Conservation (phyloP, 2,329 filamentous ascomycete species). For the Phaeosphaeriaceae sp. region DNA sequence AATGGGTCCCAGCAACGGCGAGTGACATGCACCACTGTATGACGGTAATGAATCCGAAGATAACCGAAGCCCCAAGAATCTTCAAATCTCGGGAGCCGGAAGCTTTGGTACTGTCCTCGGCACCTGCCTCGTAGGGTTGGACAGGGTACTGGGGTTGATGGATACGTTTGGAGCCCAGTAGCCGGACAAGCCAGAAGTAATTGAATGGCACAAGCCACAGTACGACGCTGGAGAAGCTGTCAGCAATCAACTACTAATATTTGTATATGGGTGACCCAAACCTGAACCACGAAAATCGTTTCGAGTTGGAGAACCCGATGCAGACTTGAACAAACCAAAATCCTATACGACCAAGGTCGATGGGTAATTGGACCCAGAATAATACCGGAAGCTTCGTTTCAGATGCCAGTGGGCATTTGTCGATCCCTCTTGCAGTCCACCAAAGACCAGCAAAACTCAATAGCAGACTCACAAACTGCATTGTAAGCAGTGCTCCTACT, state of each 20-base stretch:
- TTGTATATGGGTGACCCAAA: not conserved
- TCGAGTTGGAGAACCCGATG: not conserved
- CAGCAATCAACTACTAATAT: not conserved
- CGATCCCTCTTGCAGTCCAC: not conserved
- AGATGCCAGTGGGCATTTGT: not conserved
- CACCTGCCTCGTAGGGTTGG: no score
- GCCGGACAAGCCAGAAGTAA: not conserved
- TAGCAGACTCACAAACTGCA: not conserved
- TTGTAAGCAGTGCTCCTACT: no score
- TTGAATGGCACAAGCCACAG: not conserved
- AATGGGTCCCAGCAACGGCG: no score
- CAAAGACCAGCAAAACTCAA: not conserved
- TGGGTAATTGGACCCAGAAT: not conserved
- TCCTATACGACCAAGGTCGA: not conserved
- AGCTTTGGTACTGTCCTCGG: no score
- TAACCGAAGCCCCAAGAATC: no score
- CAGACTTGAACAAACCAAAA: not conserved
- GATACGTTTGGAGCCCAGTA: not conserved
- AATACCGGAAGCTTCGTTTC: not conserved
- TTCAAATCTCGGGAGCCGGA: no score
- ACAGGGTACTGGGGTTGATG: no score
- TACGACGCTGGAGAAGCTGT: not conserved
- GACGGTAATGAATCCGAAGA: no score
- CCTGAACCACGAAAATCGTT: not conserved
- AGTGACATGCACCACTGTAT: no score